Base-by-base conservation (phyloP, 2,329 filamentous ascomycete genomes). In the Sporothrix pseudoabietina region DNA sequence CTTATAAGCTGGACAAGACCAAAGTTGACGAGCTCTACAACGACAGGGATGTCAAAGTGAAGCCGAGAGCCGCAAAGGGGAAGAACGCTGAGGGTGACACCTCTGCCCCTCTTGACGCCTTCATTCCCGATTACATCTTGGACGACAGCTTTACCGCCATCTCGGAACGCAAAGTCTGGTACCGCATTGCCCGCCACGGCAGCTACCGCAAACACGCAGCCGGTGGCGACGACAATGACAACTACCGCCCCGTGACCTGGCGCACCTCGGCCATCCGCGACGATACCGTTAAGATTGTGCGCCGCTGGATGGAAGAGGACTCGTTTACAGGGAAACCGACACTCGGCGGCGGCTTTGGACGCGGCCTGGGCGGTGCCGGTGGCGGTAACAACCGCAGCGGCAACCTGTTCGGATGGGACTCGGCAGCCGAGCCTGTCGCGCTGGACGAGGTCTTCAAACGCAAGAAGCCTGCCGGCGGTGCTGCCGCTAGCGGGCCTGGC, bases 281-380 rank as follows among this genome's bases (percentile, higher is more conserved):
- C 14, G 85, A 88, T 9, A 87, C 86, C 0, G 83, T 89, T 74
- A 84, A 86, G 73, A 88, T 88, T 55, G 89, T 91, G 22, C 84
- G 87, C 35, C 84, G 88, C 35, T 92, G 90, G 90, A 89, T 91
- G 84, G 87, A 90, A 76, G 87, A 91, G 76, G 89, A 89, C 76
- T 87, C 87, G 0, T 86, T 88, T 39, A 82, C 86, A 1, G 87
- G 88, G 1, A 84, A 85, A 66, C 80, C 84, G 14, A 82, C 82
- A 0, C 79, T 87, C 8, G 84, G 83, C 5, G 71, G 66, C 30
- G 78, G 54, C 16, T 49, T 54, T 16, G 44, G 63, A 16, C 63
- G 63, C 55, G 52, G 55, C 3, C 22, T 61, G 39, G 39, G 39
- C 10, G 41, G 55, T 35, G 57, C 57, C 16, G 35, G 52, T 6